Percentiles rank a stretch among this genome's conserved stretches.
Evolutionary conservation across 2,329 filamentous ascomycete genomes (phyloP).

Genomic region (Neurospora crassa): DNA sequence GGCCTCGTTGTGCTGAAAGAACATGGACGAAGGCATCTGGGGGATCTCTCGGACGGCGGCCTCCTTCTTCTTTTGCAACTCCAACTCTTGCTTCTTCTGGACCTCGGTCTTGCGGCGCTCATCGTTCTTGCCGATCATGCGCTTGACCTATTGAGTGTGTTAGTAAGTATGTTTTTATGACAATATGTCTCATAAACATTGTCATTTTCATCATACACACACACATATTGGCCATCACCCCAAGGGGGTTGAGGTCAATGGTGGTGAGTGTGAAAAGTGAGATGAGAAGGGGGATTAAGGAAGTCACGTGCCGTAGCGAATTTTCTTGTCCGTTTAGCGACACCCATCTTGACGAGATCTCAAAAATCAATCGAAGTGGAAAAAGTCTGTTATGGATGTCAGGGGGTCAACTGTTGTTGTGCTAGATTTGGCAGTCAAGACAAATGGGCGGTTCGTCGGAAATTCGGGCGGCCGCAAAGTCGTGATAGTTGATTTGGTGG

Average conservation of each 20-base stretch:
- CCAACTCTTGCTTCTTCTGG: slow-evolving; percentile 40
- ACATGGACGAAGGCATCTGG: slow-evolving; percentile 59
- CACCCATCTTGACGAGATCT: slow-evolving; percentile 54
- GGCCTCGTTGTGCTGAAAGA: slow-evolving; percentile 82
- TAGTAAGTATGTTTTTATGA: slow-evolving; percentile 19
- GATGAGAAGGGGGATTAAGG: background rate
- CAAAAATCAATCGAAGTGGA: background rate
- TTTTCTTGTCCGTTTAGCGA: slow-evolving; percentile 84
- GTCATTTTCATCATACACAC: background rate
- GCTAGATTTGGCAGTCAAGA: background rate
- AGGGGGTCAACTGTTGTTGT: background rate
- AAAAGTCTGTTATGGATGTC: background rate
- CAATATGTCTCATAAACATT: background rate
- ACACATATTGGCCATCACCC: background rate
- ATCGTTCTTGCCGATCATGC: slow-evolving; percentile 74
- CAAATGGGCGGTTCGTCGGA: background rate
- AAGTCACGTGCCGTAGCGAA: slow-evolving; percentile 46
- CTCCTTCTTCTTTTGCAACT: slow-evolving; percentile 18
- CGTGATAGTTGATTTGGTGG: background rate
- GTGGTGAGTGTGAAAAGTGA: background rate
- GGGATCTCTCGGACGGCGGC: slow-evolving; percentile 67
- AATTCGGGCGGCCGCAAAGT: background rate
- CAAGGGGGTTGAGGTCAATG: background rate
- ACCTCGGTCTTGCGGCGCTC: slow-evolving; percentile 55
- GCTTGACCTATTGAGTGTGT: slow-evolving; percentile 50